phyloP scores from a whole-genome alignment of 768 basidiomycete genomes.

The Suillus hirtellus region DNA sequence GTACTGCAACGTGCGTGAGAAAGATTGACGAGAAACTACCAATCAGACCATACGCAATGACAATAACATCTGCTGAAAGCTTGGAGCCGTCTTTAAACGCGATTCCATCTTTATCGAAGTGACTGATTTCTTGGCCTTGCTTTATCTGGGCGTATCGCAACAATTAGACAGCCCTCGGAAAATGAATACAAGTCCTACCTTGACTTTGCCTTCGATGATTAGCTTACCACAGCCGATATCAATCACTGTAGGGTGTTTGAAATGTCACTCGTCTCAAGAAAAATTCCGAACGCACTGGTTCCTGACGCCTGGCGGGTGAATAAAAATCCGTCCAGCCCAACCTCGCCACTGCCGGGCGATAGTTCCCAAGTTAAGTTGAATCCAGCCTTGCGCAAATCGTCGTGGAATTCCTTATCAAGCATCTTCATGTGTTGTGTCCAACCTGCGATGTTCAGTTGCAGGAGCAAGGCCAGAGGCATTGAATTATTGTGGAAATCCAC shows the following conservation, averaged over 20 bases:
- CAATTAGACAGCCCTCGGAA: not conserved
- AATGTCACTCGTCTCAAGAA: not conserved
- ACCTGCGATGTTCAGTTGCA: not conserved
- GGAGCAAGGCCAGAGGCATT: not conserved
- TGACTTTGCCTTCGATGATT: not conserved
- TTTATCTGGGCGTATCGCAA: conserved; percentile 23
- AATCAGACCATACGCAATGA: conserved; percentile 46
- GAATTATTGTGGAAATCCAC: not conserved
- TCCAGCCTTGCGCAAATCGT: conserved; percentile 1
- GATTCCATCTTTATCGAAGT: conserved; percentile 42
- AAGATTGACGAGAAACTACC: not conserved
- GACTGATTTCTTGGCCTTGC: conserved; percentile 36
- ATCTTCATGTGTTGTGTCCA: not conserved
- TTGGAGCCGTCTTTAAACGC: conserved; percentile 40
- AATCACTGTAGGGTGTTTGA: not conserved
- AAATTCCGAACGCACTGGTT: not conserved
- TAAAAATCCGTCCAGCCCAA: not conserved
- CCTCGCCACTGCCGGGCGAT: not conserved
- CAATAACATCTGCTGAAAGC: conserved; percentile 44
- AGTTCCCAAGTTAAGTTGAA: conserved; percentile 5
- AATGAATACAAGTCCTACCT: not conserved
- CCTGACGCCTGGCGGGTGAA: not conserved
- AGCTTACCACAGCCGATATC: conserved; percentile 16
- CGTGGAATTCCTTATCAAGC: conserved; percentile 4
- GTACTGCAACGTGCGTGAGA: not conserved